Percentiles rank a stretch among this genome's conserved stretches.
phyloP scores from a whole-genome alignment of 2,329 filamentous ascomycete species.

The Paramyrothecium sp. region DNA sequence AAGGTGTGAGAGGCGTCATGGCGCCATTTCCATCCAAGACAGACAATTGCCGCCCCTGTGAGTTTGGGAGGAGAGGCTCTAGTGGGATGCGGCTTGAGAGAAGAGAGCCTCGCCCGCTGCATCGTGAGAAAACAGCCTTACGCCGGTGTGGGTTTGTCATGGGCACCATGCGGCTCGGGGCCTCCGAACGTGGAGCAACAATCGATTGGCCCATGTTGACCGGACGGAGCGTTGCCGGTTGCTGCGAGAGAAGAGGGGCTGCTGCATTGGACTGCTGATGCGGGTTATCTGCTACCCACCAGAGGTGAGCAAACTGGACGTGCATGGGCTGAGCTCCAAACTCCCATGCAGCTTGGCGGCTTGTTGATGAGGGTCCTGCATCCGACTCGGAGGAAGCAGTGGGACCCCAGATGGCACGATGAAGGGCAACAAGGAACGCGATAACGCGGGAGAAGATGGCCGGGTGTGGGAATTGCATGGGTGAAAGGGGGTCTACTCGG shows the following conservation, averaged over 20 bases:
- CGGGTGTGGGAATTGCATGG: too few species aligned
- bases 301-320: too few species aligned
- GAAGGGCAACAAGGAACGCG: not conserved
- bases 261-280: too few species aligned
- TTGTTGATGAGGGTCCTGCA: not conserved
- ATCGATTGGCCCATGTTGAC: not conserved
- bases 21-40: too few species aligned
- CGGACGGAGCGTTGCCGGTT: too few species aligned
- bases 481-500: not conserved
- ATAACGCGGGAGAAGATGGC: not conserved
- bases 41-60: too few species aligned
- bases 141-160: not conserved
- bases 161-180: not conserved
- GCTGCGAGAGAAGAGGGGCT: too few species aligned
- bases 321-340: not conserved
- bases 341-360: not conserved
- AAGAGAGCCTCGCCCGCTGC: not conserved
- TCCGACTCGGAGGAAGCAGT: not conserved
- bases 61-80: too few species aligned
- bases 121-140: not conserved
- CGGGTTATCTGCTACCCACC: too few species aligned
- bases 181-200: not conserved
- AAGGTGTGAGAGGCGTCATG: too few species aligned
- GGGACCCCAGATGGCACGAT: not conserved
- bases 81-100: too few species aligned